These are phyloP conservation scores for Phytophthora pinifolia DNA, from an alignment of 352 stramenopile species.

Conservation along the genomic window DNA sequence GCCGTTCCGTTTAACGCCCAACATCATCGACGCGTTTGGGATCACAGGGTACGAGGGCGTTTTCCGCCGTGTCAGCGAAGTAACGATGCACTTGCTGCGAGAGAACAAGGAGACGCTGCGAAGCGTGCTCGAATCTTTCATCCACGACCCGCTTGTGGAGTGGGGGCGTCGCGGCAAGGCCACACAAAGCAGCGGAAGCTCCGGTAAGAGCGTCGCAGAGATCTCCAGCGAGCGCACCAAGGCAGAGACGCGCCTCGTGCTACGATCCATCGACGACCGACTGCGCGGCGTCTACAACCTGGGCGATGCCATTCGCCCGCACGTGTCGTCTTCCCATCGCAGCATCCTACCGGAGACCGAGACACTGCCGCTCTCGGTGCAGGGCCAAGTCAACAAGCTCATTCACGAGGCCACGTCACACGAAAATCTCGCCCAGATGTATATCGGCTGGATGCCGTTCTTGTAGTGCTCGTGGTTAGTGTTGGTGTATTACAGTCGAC, in stretches of 20 bases:
- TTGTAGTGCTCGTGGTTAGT: conserved; percentile 28
- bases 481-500: no score
- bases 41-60: conserved; percentile 96
- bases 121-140: conserved; percentile 99
- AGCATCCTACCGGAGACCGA: conserved; percentile 76
- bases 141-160: conserved; percentile 97
- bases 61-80: conserved; percentile 92
- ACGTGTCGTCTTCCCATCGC: conserved; percentile 66
- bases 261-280: conserved; percentile 91
- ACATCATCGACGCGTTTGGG: conserved; percentile 99
- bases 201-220: conserved; percentile 36
- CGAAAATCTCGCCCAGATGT: conserved; percentile 95
- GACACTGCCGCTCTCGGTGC: conserved; percentile 91
- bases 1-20: conserved; percentile 99
- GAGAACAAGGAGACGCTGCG: conserved; percentile 97
- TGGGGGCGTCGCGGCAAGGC: conserved; percentile 84
- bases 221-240: conserved; percentile 79
- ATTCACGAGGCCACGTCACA: conserved; percentile 92
- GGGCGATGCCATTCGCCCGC: conserved; percentile 67
- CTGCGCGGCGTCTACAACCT: conserved; percentile 94
- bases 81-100: conserved; percentile 92
- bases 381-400: conserved; percentile 93
- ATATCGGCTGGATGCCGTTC: conserved; percentile 95
- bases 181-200: conserved; percentile 38
- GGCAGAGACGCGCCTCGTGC: conserved; percentile 81